A percentile compares a stretch with the other conserved stretches of the same genome.
Conservation (phyloP, 768 basidiomycete genomes). For the Lactarius pseudohatsudake region DNA sequence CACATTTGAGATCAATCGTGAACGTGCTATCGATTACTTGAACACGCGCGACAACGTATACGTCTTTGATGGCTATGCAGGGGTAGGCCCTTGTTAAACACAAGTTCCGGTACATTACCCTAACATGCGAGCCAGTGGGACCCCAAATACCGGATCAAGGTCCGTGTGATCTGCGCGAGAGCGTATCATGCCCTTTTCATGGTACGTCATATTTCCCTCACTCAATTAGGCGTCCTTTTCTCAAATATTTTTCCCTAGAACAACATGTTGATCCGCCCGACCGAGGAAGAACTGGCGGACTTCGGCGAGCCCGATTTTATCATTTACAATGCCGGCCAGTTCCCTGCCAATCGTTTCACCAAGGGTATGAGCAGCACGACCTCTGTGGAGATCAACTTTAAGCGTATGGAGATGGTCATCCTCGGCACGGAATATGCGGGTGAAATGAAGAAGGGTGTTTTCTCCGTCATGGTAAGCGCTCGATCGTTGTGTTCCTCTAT, state of each 20-base stretch:
- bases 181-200: conserved; percentile 99
- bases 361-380: conserved; percentile 99
- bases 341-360: conserved; percentile 99
- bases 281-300: conserved; percentile 86
- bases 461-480: conserved; percentile 85
- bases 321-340: conserved; percentile 99
- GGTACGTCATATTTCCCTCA: conserved; percentile 51
- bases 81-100: conserved; percentile 47
- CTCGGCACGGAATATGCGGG: conserved; percentile 97
- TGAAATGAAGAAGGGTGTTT: conserved; percentile 99
- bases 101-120: conserved; percentile 8
- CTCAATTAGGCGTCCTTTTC: conserved; percentile 7
- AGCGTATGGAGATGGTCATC: conserved; percentile 99
- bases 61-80: conserved; percentile 94
- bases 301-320: conserved; percentile 99
- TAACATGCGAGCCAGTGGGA: conserved; percentile 66
- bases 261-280: conserved; percentile 99
- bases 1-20: conserved; percentile 99
- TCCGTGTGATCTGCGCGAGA: conserved; percentile 96
- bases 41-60: conserved; percentile 99
- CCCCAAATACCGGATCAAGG: conserved; percentile 98
- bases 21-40: conserved; percentile 97
- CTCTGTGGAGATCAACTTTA: conserved; percentile 99
- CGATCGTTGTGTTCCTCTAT: conserved; percentile 7
- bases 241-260: conserved; percentile 49